These are phyloP conservation scores for Penicillium cinerascens DNA, from an alignment of 495 filamentous ascomycete species.

Conservation along the genomic window DNA sequence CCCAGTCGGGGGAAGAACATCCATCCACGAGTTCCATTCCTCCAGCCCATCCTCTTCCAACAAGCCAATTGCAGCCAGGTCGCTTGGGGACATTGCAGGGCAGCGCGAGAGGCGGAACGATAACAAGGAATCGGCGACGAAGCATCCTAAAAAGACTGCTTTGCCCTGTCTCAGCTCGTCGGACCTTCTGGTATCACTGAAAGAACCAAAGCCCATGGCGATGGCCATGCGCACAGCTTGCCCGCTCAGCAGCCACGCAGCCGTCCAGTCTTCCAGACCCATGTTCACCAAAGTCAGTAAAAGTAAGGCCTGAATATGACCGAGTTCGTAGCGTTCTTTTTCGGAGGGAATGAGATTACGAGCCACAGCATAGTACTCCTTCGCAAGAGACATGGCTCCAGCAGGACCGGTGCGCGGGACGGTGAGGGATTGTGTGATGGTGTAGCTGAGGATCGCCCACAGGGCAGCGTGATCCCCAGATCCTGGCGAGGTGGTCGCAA, in stretches of 20 bases:
- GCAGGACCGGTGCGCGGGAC: constrained; percentile 22
- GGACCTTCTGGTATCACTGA: constrained; percentile 27
- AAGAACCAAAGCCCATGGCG: constrained; percentile 42
- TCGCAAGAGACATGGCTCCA: constrained; percentile 21
- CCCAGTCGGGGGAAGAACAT: constrained; percentile 45
- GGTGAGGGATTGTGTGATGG: constrained; percentile 42
- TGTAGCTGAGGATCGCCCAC: constrained; percentile 59
- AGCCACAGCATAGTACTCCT: constrained; percentile 55
- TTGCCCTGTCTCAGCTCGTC: constrained; percentile 43
- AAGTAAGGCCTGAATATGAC: constrained; percentile 63
- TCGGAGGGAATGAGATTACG: constrained; percentile 58
- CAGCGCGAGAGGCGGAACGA: constrained; percentile 52
- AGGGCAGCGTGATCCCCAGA: constrained; percentile 61
- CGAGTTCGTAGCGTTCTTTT: constrained; percentile 52
- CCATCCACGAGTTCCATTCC: constrained; percentile 69
- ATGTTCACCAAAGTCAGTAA: constrained; percentile 59
- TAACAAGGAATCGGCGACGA: constrained; percentile 62
- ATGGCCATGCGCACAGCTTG: constrained; percentile 57
- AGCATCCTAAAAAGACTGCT: constrained; percentile 58
- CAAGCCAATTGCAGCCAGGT: constrained; percentile 41
- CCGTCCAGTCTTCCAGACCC: constrained; percentile 48
- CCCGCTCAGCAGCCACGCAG: constrained; percentile 61
- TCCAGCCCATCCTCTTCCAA: constrained; percentile 64
- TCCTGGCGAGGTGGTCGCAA: constrained; percentile 34
- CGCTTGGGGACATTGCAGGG: constrained; percentile 51